Evolutionary conservation across 345 rosid species (phyloP).

Genomic region (Murraya koenigii): DNA sequence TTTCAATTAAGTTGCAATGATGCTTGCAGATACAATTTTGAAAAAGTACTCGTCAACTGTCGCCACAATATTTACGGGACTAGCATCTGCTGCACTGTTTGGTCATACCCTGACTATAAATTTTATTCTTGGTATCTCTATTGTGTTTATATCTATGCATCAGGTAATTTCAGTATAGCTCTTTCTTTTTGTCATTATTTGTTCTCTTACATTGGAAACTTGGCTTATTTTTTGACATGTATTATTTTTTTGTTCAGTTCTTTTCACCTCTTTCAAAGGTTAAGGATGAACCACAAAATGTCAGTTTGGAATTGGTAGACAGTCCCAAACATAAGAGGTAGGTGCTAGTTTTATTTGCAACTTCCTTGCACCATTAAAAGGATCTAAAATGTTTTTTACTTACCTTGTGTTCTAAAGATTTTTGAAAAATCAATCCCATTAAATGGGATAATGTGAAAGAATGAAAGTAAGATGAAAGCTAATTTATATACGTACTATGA

Average conservation of each 20-base stretch:
- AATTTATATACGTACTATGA: background rate
- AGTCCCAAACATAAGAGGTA: slow-evolving; percentile 19
- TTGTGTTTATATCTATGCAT: slow-evolving; percentile 45
- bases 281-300: slow-evolving; percentile 23
- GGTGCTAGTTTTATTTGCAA: background rate
- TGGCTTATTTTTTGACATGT: background rate
- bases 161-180: slow-evolving; percentile 24
- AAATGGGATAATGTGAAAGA: background rate
- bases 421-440: background rate
- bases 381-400: background rate
- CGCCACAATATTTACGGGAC: slow-evolving; percentile 40
- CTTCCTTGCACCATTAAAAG: background rate
- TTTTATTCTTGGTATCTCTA: slow-evolving; percentile 37
- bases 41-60: slow-evolving; percentile 43
- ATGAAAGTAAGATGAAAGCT: background rate
- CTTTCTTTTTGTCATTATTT: background rate
- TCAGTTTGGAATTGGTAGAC: slow-evolving; percentile 14
- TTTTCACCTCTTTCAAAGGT: slow-evolving; percentile 39
- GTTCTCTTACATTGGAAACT: background rate
- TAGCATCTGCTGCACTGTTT: slow-evolving; percentile 37
- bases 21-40: slow-evolving; percentile 40
- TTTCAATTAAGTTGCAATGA: background rate
- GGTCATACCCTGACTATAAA: slow-evolving; percentile 37
- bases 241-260: slow-evolving; percentile 23
- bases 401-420: background rate